Evolutionary conservation across 768 basidiomycete species (phyloP).

Genomic region (Hemileccinum rubropunctum): DNA sequence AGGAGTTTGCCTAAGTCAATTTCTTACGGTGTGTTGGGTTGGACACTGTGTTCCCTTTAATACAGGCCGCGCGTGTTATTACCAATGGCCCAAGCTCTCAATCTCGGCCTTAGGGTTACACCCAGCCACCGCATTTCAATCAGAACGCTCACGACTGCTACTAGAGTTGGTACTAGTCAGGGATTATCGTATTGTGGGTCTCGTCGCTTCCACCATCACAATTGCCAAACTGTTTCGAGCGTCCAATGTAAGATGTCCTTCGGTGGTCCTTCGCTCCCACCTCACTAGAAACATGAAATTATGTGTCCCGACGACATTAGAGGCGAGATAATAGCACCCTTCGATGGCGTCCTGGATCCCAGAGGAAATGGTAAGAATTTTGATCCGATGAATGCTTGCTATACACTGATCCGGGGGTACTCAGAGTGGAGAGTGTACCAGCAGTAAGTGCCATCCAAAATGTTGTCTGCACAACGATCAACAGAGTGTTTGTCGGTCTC

Average conservation of each 20-base stretch:
- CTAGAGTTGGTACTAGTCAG: not conserved
- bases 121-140: too few species aligned
- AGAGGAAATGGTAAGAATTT: conserved; percentile 9
- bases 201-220: not conserved
- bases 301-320: conserved; percentile 41
- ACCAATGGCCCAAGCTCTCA: too few species aligned
- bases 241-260: not conserved
- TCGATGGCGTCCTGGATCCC: conserved; percentile 35
- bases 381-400: too few species aligned
- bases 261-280: conserved; percentile 15
- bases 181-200: not conserved
- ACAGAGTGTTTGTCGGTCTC: conserved; percentile 48
- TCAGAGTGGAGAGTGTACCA: conserved; percentile 40
- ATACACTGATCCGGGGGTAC: not conserved
- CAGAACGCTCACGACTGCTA: too few species aligned
- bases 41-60: too few species aligned
- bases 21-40: too few species aligned
- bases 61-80: too few species aligned
- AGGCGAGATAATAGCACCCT: conserved; percentile 42
- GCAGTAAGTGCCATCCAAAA: conserved; percentile 25
- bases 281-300: conserved; percentile 40
- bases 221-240: not conserved
- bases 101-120: too few species aligned
- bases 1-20: too few species aligned
- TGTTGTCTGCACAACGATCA: conserved; percentile 42